A percentile compares a stretch with the other conserved stretches of the same genome.
Conservation (phyloP, 208 protist genomes). For the Naegleria gruberi region DNA sequence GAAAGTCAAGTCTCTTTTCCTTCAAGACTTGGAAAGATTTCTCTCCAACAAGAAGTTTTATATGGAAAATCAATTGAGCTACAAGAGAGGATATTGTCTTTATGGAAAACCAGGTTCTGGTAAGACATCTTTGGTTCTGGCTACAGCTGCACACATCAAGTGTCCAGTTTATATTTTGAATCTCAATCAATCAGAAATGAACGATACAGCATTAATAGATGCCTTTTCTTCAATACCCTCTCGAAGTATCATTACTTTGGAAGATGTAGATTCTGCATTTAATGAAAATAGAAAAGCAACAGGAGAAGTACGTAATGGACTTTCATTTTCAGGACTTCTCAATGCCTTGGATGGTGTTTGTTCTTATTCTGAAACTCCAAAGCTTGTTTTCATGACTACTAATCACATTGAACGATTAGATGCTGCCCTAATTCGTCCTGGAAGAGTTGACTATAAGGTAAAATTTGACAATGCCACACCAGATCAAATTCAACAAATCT, state of each 20-base stretch:
- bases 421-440: constrained; percentile 62
- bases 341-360: constrained; percentile 88
- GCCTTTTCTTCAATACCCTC: constrained; percentile 69
- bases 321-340: constrained; percentile 82
- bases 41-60: neutral
- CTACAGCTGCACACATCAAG: constrained; percentile 74
- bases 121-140: constrained; percentile 43
- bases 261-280: constrained; percentile 89
- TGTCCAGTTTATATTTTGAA: constrained; percentile 81
- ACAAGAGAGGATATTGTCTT: constrained; percentile 38
- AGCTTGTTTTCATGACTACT: constrained; percentile 80
- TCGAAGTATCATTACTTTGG: constrained; percentile 76
- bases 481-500: constrained; percentile 66
- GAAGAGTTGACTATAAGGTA: constrained; percentile 75
- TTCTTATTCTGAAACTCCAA: constrained; percentile 55
- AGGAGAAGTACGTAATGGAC: neutral
- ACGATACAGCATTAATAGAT: constrained; percentile 67
- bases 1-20: too few relatives aligned
- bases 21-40: too few relatives aligned
- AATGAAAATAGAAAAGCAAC: constrained; percentile 20
- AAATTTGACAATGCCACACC: constrained; percentile 59
- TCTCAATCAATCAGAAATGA: constrained; percentile 65
- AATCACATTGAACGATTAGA: constrained; percentile 78
- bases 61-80: too few relatives aligned
- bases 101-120: constrained; percentile 33